phyloP scores from a whole-genome alignment of 371 early-diverging fungal species.

The Mortierella polycephala region DNA sequence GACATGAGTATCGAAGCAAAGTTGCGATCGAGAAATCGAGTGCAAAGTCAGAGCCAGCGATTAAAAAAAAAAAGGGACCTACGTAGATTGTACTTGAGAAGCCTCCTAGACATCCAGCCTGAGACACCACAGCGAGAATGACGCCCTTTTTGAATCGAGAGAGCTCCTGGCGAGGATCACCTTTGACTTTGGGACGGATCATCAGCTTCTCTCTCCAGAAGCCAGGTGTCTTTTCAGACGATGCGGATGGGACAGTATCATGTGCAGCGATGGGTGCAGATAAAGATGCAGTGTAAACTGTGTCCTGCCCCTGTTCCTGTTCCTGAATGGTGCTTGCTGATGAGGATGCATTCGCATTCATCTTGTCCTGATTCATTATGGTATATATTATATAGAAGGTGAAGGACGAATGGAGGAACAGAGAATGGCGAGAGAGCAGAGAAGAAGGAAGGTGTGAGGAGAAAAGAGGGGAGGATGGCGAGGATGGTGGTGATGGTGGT shows the following conservation, averaged over 20 bases:
- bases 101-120: slow-evolving; percentile 46
- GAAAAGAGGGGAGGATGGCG: not conserved
- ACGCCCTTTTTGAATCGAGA: slow-evolving; percentile 31
- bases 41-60: not conserved
- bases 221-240: slow-evolving; percentile 3
- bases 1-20: not conserved
- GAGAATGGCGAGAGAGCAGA: not conserved
- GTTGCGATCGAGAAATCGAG: not conserved
- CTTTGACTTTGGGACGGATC: slow-evolving; percentile 26
- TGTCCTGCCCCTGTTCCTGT: not conserved
- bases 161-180: slow-evolving; percentile 37
- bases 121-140: slow-evolving; percentile 38
- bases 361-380: slow-evolving; percentile 1
- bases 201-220: slow-evolving; percentile 28
- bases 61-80: slow-evolving; percentile 13
- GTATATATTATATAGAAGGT: not conserved
- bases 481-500: not conserved
- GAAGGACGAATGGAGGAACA: not conserved
- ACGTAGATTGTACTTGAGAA: slow-evolving; percentile 53
- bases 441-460: not conserved
- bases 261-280: not conserved
- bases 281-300: slow-evolving; percentile 11
- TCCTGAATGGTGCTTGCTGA: slow-evolving; percentile 23
- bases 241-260: not conserved
- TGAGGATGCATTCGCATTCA: slow-evolving; percentile 6